These are phyloP conservation scores for Blepharisma undulans DNA, from an alignment of 169 alveolate species.

Conservation along the genomic window DNA sequence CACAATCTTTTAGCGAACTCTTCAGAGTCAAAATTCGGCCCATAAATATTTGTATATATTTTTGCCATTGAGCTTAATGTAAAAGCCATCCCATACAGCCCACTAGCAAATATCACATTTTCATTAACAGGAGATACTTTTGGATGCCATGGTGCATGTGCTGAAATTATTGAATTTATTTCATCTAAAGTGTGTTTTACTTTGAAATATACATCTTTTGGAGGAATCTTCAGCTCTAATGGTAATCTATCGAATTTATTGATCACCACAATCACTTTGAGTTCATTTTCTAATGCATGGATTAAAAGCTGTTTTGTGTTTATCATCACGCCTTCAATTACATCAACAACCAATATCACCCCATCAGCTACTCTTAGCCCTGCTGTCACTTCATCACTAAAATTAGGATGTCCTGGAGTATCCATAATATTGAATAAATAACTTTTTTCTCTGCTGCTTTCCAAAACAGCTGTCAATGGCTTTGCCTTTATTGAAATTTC, in stretches of 20 bases:
- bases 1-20: constrained; percentile 85
- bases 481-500: constrained; percentile 94
- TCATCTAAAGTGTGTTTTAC: constrained; percentile 85
- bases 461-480: constrained; percentile 96
- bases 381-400: constrained; percentile 96
- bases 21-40: constrained; percentile 62
- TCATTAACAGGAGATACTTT: constrained; percentile 91
- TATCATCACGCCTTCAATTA: constrained; percentile 94
- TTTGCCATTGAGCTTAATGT: constrained; percentile 93
- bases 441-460: constrained; percentile 85
- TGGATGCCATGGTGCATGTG: constrained; percentile 35
- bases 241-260: constrained; percentile 96
- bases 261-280: constrained; percentile 84
- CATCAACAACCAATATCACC: constrained; percentile 94
- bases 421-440: constrained; percentile 91
- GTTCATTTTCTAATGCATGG: constrained; percentile 69
- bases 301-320: constrained; percentile 90
- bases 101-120: constrained; percentile 95
- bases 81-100: constrained; percentile 92
- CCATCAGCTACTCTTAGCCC: constrained; percentile 97
- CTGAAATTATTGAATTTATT: constrained; percentile 68
- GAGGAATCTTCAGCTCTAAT: constrained; percentile 96
- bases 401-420: constrained; percentile 98
- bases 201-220: constrained; percentile 98
- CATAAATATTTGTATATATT: constrained; percentile 76